Base-by-base conservation (phyloP, 352 stramenopile species). In the Phytophthora brassicae region DNA sequence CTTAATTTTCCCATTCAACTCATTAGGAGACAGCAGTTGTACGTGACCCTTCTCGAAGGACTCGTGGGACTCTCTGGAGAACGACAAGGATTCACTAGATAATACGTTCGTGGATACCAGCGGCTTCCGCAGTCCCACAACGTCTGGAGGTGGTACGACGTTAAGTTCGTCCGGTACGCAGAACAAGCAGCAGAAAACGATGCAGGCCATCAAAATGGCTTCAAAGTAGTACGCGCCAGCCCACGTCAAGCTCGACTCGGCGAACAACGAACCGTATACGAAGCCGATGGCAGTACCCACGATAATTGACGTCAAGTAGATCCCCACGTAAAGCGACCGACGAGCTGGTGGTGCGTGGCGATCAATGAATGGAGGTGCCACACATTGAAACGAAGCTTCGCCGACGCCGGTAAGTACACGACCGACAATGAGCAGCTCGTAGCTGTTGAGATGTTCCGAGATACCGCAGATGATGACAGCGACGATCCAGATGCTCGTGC, bases 351-450 rank as follows among this genome's bases (percentile, higher is more conserved):
- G 84, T 3, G 87, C 94, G 57, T 90, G 79, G 60, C 91, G 81
- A 52, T 98, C 88, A 68, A 98, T 98, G 57, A 98, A 97, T 0
- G 95, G 92, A 24, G 88, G 92, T 22, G 94, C 92, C 14, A 97
- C 92, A 45, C 92, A 94, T 59, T 98, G 88, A 77, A 98, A 97
- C 22, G 89, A 92, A 38, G 96, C 92, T 67, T 98, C 94, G 19
- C 87, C 86, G 13, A 97, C 85, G 23, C 95, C 94, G 29, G 74
- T 94, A 26, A 98, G 70, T 22, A 98, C 69, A 17, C 95, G 78
- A 36, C 82, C 89, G 17, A 96, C 53, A 22, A 98, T 77, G 13
- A 98, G 75, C 23, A 98, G 69, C 24, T 86, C 86, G 74, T 97
- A 98, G 65, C 82, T 97, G 57, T 96, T 72, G 20, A 75, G 51